Conservation (phyloP, 2,329 filamentous ascomycete genomes). For the Ascocoryne sarcoides region DNA sequence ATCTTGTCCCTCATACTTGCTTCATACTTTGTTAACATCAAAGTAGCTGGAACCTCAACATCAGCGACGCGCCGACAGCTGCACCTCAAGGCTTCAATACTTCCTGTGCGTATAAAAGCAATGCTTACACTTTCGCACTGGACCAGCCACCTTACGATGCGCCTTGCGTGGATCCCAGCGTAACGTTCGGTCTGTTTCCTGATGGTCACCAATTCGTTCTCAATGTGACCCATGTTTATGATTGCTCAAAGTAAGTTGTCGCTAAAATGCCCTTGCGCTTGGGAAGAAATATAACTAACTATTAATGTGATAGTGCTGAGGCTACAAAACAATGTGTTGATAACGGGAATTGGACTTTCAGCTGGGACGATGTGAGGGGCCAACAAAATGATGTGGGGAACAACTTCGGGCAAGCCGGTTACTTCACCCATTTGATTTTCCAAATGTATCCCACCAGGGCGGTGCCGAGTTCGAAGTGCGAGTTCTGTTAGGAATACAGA, state of each 20-base stretch:
- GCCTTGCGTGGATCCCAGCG: constrained; percentile 12
- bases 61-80: constrained; percentile 11
- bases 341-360: constrained; percentile 16
- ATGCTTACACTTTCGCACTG: constrained; percentile 10
- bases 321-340: constrained; percentile 9
- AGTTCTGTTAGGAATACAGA: constrained; percentile 18
- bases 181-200: constrained; percentile 17
- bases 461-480: constrained; percentile 12
- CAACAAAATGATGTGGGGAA: constrained; percentile 16
- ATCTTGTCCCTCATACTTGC: neutral
- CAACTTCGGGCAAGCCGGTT: constrained; percentile 17
- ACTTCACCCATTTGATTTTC: constrained; percentile 4
- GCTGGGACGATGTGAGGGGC: constrained; percentile 13
- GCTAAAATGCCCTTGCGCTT: too few relatives aligned
- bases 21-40: neutral
- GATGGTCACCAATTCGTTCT: constrained; percentile 8
- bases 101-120: constrained; percentile 9
- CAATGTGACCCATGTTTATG: constrained; percentile 16
- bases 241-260: constrained; percentile 13
- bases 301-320: neutral
- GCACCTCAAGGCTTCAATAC: constrained; percentile 16
- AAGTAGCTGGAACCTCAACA: constrained; percentile 14
- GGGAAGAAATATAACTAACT: neutral
- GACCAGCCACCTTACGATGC: constrained; percentile 8
- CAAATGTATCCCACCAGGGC: constrained; percentile 15